Evolutionary conservation across 225 moss, liverwort and hornwort species (phyloP), one percentile per base, ranked within the genome.

Genomic region (Rhytidiadelphus loreus): DNA sequence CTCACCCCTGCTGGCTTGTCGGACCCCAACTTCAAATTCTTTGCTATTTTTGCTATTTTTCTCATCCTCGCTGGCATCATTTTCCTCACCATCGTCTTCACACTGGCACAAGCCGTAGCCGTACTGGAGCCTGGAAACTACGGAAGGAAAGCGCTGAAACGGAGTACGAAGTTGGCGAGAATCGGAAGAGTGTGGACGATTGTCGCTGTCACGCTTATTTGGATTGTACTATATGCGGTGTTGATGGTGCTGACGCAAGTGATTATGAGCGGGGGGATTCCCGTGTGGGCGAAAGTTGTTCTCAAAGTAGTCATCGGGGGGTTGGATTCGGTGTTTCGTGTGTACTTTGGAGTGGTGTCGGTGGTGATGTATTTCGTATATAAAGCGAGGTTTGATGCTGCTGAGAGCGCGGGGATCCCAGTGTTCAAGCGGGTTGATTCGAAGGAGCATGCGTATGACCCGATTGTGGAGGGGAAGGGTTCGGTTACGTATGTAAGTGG

Each of bases 161-260:
- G 28, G 50, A 92, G 91, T 22, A 20, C 8, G 11, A 62, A 26
- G 39, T 29, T 89, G 28, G 77, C 2, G 43, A 81, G 48, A 85
- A 17, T 8, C 22, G 82, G 88, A 62, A n/a, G 85, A 39, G 35
- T 12, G 16, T 1, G 77, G 53, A 85, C 87, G 74, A 25, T 87
- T 58, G 8, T 77, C 32, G 33, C 32, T 53, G 20, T 82, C 46
- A 0, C 20, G 8, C 1, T 82, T 33, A 11, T 0, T 23, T 0
- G 5, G 2, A 3, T 0, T 22, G 0, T 0, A 1, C 5, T 5
- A 4, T 11, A 0, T 3, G 3, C 0, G 68, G 5, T 6, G 41
- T 11, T 35, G 4, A 0, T 4, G 7, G 2, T 0, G 20, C 28
- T 26, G 44, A 9, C 3, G 0, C 3, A 6, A 6, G 25, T 17